These are phyloP conservation scores for Zygosaccharomyces kombuchaensis DNA, from an alignment of 805 yeast species.

Conservation along the genomic window DNA sequence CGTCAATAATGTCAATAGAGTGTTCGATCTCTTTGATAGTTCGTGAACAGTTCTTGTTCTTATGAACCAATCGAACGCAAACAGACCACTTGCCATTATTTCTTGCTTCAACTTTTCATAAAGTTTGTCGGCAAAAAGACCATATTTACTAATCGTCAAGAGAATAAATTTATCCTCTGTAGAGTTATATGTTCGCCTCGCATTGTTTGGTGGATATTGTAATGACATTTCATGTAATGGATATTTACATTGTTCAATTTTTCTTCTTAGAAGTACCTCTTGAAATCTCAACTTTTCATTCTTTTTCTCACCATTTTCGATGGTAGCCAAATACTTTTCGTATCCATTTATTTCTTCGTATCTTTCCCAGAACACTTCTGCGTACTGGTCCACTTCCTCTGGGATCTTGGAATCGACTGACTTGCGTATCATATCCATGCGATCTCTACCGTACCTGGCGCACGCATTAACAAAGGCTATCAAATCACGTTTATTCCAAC, in stretches of 20 bases:
- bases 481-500: slow-evolving; percentile 74
- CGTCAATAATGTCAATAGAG: slow-evolving; percentile 61
- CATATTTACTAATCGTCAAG: slow-evolving; percentile 57
- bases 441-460: slow-evolving; percentile 60
- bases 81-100: slow-evolving; percentile 52
- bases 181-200: slow-evolving; percentile 66
- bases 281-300: slow-evolving; percentile 51
- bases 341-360: slow-evolving; percentile 60
- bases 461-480: slow-evolving; percentile 65
- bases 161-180: slow-evolving; percentile 67
- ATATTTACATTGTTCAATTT: slow-evolving; percentile 49
- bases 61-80: slow-evolving; percentile 71
- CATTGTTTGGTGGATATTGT: slow-evolving; percentile 78
- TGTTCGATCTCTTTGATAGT: slow-evolving; percentile 61
- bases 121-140: slow-evolving; percentile 54
- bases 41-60: slow-evolving; percentile 69
- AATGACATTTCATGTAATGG: slow-evolving; percentile 62
- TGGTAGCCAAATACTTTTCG: slow-evolving; percentile 66
- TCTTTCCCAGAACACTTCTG: slow-evolving; percentile 59
- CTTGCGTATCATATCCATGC: slow-evolving; percentile 46
- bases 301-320: slow-evolving; percentile 70
- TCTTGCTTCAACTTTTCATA: slow-evolving; percentile 65
- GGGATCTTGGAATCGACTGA: slow-evolving; percentile 52
- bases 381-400: slow-evolving; percentile 58
- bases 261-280: slow-evolving; percentile 48